Base-by-base conservation (phyloP, 768 basidiomycete species). In the Mycena olivaceomarginata region DNA sequence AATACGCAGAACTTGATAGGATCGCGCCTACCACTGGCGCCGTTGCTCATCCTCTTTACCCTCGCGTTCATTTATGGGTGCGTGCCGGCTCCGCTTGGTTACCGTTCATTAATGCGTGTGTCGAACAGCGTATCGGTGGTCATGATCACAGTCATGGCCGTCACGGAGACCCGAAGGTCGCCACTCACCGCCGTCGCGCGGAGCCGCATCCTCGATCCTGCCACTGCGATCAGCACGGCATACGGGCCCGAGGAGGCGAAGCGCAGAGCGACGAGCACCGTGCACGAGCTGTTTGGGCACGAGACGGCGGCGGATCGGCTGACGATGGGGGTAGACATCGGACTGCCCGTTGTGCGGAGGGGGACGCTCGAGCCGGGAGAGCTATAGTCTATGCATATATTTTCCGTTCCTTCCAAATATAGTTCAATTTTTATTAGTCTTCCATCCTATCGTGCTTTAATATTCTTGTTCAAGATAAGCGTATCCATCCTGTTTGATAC, bases 231-330 rank as follows among this genome's bases (percentile, higher is more conserved):
- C 39, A 48, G 74, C 62, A 39, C 60, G 4, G 74, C 67, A 13
- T 75, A 75, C 16, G 74, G 74, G 5, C 67, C 74, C 1, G 62
- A 53, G 6, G 67, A 70, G 6, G 15, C 46, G 16, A 67, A 67
- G 65, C 37, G 48, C 20, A 67, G 51, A 20, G 7, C 2, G 2
- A 67, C 72, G 6, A 2, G 16, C 3, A 10, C 20, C 5, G 11
- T 20, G 1, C 7, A 60, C 0, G 72, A 74, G 72, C 48, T 74
- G 13, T 74, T 74, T 39, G 65, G 72, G 31, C 5, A 67, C 10
- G 72, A 74, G 25, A 67, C 72, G 65, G 25, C 22, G 2, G 64
- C 22, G 18, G 72, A 74, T 20, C 66, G 72, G 7, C 40, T 74
- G 37, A 65, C 16, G 4, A 25, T 72, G 6, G 51, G 3, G 15